Evolutionary conservation across 2,329 filamentous ascomycete genomes (phyloP).

Genomic region (Davidsoniella virescens): DNA sequence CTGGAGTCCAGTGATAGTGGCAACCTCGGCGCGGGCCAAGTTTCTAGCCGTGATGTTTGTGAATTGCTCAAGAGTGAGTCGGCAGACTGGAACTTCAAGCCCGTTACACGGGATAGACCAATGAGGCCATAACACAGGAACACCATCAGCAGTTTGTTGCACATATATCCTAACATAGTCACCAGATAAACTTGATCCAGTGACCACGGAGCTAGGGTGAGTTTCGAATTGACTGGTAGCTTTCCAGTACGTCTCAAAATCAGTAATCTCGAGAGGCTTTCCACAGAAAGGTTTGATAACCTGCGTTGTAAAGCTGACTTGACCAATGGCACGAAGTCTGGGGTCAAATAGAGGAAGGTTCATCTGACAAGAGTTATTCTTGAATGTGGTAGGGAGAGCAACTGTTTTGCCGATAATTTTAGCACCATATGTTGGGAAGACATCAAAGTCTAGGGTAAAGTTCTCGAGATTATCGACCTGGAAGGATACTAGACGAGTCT

Average conservation of each 20-base stretch:
- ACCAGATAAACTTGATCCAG: slow-evolving; percentile 87
- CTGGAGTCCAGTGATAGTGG: slow-evolving; percentile 28
- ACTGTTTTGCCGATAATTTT: slow-evolving; percentile 96
- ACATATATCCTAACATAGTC: slow-evolving; percentile 87
- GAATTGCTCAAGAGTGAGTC: slow-evolving; percentile 62
- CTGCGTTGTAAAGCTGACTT: slow-evolving; percentile 86
- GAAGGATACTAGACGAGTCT: slow-evolving; percentile 84
- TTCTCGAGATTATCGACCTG: slow-evolving; percentile 87
- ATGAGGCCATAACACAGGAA: slow-evolving; percentile 73
- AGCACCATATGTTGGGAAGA: slow-evolving; percentile 92
- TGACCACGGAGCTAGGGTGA: slow-evolving; percentile 73
- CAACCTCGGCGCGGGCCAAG: slow-evolving; percentile 28
- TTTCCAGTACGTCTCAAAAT: slow-evolving; percentile 99
- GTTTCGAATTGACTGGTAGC: slow-evolving; percentile 75
- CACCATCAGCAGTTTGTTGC: slow-evolving; percentile 73
- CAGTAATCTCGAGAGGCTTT: slow-evolving; percentile 84
- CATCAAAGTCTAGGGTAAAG: slow-evolving; percentile 92
- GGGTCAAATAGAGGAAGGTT: slow-evolving; percentile 87
- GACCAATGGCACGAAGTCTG: slow-evolving; percentile 75
- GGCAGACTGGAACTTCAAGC: slow-evolving; percentile 67
- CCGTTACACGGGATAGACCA: slow-evolving; percentile 66
- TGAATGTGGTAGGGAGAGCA: slow-evolving; percentile 75
- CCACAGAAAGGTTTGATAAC: slow-evolving; percentile 94
- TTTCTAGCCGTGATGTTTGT: slow-evolving; percentile 31
- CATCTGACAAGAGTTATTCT: slow-evolving; percentile 47